A percentile compares a stretch with the other conserved stretches of the same genome.
These are phyloP conservation scores for Chaetomium fimeti DNA, from an alignment of 495 filamentous ascomycete genomes.

Conservation along the genomic window DNA sequence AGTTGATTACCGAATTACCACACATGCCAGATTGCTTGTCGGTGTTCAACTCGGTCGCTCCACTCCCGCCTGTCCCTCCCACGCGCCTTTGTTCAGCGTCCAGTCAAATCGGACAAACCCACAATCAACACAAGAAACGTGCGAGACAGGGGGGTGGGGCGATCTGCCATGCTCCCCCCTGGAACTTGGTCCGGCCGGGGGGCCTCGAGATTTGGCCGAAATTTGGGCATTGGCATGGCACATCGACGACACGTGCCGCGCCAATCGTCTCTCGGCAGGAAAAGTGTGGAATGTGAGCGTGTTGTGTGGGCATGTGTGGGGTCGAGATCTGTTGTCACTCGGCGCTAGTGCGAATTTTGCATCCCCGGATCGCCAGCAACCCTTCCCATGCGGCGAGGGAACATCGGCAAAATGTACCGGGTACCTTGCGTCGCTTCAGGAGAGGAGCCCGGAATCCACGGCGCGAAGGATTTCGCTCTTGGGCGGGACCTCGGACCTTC, in stretches of 20 bases:
- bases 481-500: background rate
- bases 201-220: slow-evolving; percentile 13
- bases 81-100: background rate
- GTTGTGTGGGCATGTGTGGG: slow-evolving; percentile 4
- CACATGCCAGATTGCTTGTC: too few species aligned
- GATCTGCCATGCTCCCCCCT: slow-evolving; percentile 13
- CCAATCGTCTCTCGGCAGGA: slow-evolving; percentile 7
- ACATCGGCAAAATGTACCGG: slow-evolving; percentile 3
- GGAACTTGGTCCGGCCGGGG: background rate
- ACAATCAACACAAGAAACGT: background rate
- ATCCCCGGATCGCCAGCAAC: slow-evolving; percentile 13
- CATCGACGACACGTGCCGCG: slow-evolving; percentile 13
- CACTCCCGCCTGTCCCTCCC: too few species aligned
- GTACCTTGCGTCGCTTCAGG: background rate
- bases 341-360: slow-evolving; percentile 10
- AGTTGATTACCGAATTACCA: too few species aligned
- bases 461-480: background rate
- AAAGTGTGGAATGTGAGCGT: slow-evolving; percentile 12
- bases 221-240: slow-evolving; percentile 14
- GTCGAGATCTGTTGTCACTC: slow-evolving; percentile 11
- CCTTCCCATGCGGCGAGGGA: background rate
- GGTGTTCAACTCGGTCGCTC: too few species aligned
- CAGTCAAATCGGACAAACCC: background rate
- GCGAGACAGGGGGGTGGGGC: slow-evolving; percentile 3
- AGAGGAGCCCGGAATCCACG: background rate